phyloP scores from a whole-genome alignment of 2,329 filamentous ascomycete genomes.

The Paracoccidioides brasiliensis region DNA sequence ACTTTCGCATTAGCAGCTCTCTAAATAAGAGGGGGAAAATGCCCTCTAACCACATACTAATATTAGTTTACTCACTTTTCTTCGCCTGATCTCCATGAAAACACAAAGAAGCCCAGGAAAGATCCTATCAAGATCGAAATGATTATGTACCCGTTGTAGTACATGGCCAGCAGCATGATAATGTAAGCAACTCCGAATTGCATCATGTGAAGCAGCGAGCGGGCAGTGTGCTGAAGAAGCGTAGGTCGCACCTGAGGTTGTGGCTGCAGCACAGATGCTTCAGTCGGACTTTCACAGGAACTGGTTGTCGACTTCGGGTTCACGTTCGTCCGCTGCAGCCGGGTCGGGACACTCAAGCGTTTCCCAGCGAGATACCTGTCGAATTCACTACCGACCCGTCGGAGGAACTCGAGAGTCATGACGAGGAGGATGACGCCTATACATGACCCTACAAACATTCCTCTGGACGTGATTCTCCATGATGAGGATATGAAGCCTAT shows the following conservation, averaged over 20 bases:
- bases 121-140: slow-evolving; percentile 69
- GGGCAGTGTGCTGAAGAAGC: slow-evolving; percentile 50
- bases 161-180: slow-evolving; percentile 57
- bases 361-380: slow-evolving; percentile 51
- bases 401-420: slow-evolving; percentile 57
- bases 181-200: slow-evolving; percentile 69
- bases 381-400: slow-evolving; percentile 58
- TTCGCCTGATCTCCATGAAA: slow-evolving; percentile 49
- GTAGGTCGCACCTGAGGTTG: slow-evolving; percentile 35
- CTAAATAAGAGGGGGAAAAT: not conserved
- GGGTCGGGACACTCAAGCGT: slow-evolving; percentile 21
- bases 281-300: not conserved
- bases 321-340: not conserved
- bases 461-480: slow-evolving; percentile 57
- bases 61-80: slow-evolving; percentile 11
- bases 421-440: slow-evolving; percentile 66
- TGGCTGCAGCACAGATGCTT: not conserved
- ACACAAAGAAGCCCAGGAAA: slow-evolving; percentile 58
- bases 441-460: slow-evolving; percentile 68
- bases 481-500: slow-evolving; percentile 52
- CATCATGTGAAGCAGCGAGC: slow-evolving; percentile 54
- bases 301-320: not conserved
- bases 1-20: not conserved
- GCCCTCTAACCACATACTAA: not conserved
- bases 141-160: slow-evolving; percentile 61